phyloP scores from a whole-genome alignment of 177 flowering plant genomes.

The Tripterygium wilfordii region DNA sequence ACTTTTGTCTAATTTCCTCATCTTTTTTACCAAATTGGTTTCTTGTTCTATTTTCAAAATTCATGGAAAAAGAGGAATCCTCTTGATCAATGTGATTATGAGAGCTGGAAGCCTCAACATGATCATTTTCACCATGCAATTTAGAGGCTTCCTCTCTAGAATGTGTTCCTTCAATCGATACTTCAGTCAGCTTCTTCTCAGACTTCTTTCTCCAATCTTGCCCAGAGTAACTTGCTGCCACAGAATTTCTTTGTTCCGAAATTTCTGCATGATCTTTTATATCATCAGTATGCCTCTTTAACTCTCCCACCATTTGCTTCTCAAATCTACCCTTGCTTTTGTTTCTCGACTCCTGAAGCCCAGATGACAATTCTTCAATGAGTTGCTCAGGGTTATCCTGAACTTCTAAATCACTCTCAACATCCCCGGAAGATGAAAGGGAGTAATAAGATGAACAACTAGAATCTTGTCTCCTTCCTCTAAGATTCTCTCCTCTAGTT shows the following conservation, averaged over 20 bases:
- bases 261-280: slow-evolving; percentile 8
- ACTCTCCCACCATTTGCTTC: slow-evolving; percentile 19
- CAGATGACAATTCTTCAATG: slow-evolving; percentile 28
- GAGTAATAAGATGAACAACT: slow-evolving; percentile 67
- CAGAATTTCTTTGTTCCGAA: slow-evolving; percentile 9
- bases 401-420: slow-evolving; percentile 38
- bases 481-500: slow-evolving; percentile 24
- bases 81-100: slow-evolving; percentile 13
- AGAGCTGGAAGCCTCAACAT: slow-evolving; percentile 23
- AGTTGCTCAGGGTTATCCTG: slow-evolving; percentile 17
- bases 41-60: slow-evolving; percentile 20
- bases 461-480: slow-evolving; percentile 40
- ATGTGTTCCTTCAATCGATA: slow-evolving; percentile 20
- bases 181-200: slow-evolving; percentile 46
- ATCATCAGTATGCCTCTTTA: slow-evolving; percentile 18
- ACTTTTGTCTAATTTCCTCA: slow-evolving; percentile 8
- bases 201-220: slow-evolving; percentile 42
- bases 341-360: slow-evolving; percentile 10
- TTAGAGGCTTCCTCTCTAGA: slow-evolving; percentile 19
- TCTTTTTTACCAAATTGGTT: slow-evolving; percentile 17
- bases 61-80: slow-evolving; percentile 12
- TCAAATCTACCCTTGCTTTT: slow-evolving; percentile 12
- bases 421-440: slow-evolving; percentile 38
- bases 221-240: slow-evolving; percentile 16
- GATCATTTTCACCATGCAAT: slow-evolving; percentile 12